Evolutionary conservation across 805 yeast species (phyloP).

Genomic region (Kodamaea nitidulidarum): DNA sequence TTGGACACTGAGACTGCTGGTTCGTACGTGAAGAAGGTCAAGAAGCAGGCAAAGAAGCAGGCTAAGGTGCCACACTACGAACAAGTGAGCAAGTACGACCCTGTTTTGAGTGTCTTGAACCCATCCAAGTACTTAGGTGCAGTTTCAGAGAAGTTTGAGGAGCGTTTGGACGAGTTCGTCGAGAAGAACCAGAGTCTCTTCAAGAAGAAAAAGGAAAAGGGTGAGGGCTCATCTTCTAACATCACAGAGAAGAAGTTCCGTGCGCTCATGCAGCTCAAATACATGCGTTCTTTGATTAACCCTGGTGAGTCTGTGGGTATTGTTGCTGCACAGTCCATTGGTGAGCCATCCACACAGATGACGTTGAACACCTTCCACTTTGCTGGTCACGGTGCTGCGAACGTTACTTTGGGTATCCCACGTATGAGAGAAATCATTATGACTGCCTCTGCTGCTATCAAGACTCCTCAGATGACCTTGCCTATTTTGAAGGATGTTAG

Average conservation of each 20-base stretch:
- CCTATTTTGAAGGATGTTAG: constrained; percentile 78
- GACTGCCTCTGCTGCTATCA: constrained; percentile 95
- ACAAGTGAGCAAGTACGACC: constrained; percentile 71
- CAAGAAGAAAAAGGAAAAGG: constrained; percentile 46
- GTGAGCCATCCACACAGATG: constrained; percentile 99
- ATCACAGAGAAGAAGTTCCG: constrained; percentile 79
- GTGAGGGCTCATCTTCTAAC: constrained; percentile 32
- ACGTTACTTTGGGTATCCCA: constrained; percentile 98
- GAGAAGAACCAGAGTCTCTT: constrained; percentile 53
- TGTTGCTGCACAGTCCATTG: constrained; percentile 96
- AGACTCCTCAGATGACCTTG: constrained; percentile 98
- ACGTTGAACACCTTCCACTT: constrained; percentile 95
- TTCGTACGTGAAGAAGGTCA: constrained; percentile 74
- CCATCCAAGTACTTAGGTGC: constrained; percentile 91
- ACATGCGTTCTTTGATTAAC: constrained; percentile 89
- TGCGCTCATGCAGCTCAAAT: constrained; percentile 96
- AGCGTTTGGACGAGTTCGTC: constrained; percentile 68
- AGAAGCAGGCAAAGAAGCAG: constrained; percentile 67
- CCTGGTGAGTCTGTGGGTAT: constrained; percentile 99
- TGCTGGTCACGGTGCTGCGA: constrained; percentile 99
- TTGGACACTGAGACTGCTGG: constrained; percentile 83
- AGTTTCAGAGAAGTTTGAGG: constrained; percentile 86
- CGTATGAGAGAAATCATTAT: constrained; percentile 99
- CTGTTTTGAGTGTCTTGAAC: constrained; percentile 77
- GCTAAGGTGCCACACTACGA: constrained; percentile 58